Evolutionary conservation across 805 yeast genomes (phyloP).

Genomic region (Pichia manshurica): DNA sequence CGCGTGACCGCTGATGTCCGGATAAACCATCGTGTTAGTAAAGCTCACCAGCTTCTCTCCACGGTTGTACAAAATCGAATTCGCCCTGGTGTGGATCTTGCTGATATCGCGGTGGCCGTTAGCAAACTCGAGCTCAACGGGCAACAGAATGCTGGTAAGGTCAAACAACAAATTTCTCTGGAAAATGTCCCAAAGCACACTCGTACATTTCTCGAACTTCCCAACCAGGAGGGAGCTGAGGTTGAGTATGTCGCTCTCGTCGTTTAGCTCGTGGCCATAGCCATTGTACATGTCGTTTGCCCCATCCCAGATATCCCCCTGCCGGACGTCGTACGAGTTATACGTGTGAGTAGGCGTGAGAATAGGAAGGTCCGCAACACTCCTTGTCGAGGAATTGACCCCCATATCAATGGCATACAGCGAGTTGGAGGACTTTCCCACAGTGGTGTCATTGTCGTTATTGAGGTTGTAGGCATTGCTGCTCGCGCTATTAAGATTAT

Average conservation of each 20-base stretch:
- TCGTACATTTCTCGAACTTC: slow-evolving; percentile 14
- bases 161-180: slow-evolving; percentile 12
- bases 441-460: not conserved
- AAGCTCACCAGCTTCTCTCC: slow-evolving; percentile 11
- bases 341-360: slow-evolving; percentile 10
- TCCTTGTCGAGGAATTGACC: slow-evolving; percentile 2
- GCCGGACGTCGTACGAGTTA: not conserved
- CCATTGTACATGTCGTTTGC: not conserved
- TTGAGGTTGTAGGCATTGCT: not conserved
- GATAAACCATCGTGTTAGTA: slow-evolving; percentile 14
- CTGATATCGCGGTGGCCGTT: slow-evolving; percentile 11
- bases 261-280: not conserved
- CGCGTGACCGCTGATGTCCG: slow-evolving; percentile 9
- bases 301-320: not conserved
- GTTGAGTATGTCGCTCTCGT: slow-evolving; percentile 1
- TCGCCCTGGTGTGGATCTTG: slow-evolving; percentile 6
- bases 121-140: slow-evolving; percentile 15
- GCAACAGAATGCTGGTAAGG: slow-evolving; percentile 12
- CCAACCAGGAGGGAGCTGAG: slow-evolving; percentile 13
- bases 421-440: slow-evolving; percentile 1
- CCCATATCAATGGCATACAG: slow-evolving; percentile 5
- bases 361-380: slow-evolving; percentile 12
- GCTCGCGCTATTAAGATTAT: no score
- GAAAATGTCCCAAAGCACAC: slow-evolving; percentile 15
- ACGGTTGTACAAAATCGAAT: slow-evolving; percentile 11